These are phyloP conservation scores for Thuidium tamariscinum DNA, from an alignment of 225 moss, liverwort and hornwort genomes.

Conservation along the genomic window DNA sequence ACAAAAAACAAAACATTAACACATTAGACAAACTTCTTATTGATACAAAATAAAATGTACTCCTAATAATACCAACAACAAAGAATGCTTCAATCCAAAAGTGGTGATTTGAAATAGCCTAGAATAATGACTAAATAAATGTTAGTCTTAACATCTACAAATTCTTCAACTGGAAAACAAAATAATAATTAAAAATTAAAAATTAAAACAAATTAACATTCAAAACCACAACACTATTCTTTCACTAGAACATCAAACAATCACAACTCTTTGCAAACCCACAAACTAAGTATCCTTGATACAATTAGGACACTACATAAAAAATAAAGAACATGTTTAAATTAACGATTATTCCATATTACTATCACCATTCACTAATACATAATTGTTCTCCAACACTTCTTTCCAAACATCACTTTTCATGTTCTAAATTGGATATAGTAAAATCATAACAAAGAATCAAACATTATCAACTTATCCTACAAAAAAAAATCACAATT, in stretches of 20 bases:
- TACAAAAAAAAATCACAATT: background rate
- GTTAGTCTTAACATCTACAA: background rate
- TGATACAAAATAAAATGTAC: too few species aligned
- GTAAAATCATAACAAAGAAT: background rate
- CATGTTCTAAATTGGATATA: background rate
- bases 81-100: background rate
- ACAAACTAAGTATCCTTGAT: background rate
- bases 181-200: background rate
- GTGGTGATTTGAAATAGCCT: background rate
- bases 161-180: background rate
- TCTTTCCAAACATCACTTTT: background rate
- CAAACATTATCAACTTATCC: background rate
- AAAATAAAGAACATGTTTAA: background rate
- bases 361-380: background rate
- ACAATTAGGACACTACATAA: background rate
- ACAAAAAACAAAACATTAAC: too few species aligned
- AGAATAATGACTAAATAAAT: background rate
- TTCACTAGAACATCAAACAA: too few species aligned
- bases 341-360: background rate
- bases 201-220: too few species aligned
- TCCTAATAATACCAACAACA: background rate
- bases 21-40: background rate
- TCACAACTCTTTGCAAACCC: background rate
- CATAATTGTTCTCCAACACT: background rate
- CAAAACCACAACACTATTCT: too few species aligned